These are phyloP conservation scores for Saccharomyces hybrid DNA, from an alignment of 1,139 yeast genomes.

Conservation along the genomic window DNA sequence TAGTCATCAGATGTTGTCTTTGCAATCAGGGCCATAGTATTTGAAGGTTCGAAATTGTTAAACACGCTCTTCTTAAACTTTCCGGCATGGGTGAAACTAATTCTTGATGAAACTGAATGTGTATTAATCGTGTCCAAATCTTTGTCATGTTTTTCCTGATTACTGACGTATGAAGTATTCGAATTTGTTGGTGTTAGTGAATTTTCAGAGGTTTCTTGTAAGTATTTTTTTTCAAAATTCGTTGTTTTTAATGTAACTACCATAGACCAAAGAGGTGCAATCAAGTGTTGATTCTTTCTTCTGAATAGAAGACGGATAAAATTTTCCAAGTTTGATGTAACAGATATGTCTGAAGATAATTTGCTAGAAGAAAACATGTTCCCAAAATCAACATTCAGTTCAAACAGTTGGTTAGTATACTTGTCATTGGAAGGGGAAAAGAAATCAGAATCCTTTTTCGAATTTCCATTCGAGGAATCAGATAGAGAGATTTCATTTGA, in stretches of 20 bases:
- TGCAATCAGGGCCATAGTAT: conserved; percentile 34
- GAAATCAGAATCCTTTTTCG: not conserved
- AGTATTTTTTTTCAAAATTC: conserved; percentile 30
- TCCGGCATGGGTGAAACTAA: conserved; percentile 2
- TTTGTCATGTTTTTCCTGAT: conserved; percentile 1
- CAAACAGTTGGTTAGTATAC: conserved; percentile 17
- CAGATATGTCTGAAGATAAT: conserved; percentile 17
- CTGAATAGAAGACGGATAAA: conserved; percentile 26
- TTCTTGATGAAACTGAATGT: not conserved
- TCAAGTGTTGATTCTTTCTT: conserved; percentile 20
- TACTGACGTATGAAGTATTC: not conserved
- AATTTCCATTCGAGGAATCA: not conserved
- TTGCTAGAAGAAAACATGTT: conserved; percentile 7
- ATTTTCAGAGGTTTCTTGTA: conserved; percentile 11
- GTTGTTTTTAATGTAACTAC: conserved; percentile 56
- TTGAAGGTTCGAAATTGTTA: conserved; percentile 17
- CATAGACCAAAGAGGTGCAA: conserved; percentile 57
- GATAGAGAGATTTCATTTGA: not conserved
- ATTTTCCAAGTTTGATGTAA: conserved; percentile 27
- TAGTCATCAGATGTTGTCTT: conserved; percentile 35
- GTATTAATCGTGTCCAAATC: not conserved
- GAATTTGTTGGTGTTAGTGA: conserved; percentile 4
- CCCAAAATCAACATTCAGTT: conserved; percentile 12
- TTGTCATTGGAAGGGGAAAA: conserved; percentile 1
- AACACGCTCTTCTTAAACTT: conserved; percentile 20